Percentiles rank a stretch among this genome's conserved stretches.
phyloP scores from a whole-genome alignment of 2,329 filamentous ascomycete species.

The Zasmidium angulare region DNA sequence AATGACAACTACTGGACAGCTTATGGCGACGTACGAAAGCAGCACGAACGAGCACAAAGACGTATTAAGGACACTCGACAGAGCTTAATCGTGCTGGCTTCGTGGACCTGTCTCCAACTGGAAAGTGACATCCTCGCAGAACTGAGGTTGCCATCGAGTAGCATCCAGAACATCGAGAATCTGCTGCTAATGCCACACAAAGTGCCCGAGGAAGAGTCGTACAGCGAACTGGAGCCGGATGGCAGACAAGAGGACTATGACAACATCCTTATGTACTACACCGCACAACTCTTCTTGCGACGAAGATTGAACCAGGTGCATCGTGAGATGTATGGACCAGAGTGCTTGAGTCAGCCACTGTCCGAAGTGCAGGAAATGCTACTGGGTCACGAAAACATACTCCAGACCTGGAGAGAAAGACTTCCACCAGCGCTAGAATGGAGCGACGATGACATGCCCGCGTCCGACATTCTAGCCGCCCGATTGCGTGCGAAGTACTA shows the following conservation, averaged over 20 bases:
- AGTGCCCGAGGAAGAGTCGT: slow-evolving; percentile 41
- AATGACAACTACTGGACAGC: slow-evolving; percentile 33
- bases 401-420: slow-evolving; percentile 55
- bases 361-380: slow-evolving; percentile 31
- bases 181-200: slow-evolving; percentile 67
- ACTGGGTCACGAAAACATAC: slow-evolving; percentile 33
- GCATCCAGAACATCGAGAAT: slow-evolving; percentile 57
- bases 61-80: slow-evolving; percentile 35
- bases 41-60: slow-evolving; percentile 28
- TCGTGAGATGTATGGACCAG: slow-evolving; percentile 52
- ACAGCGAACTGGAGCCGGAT: slow-evolving; percentile 23
- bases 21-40: slow-evolving; percentile 38
- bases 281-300: slow-evolving; percentile 61
- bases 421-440: slow-evolving; percentile 58
- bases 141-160: slow-evolving; percentile 62
- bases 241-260: slow-evolving; percentile 25
- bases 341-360: slow-evolving; percentile 24
- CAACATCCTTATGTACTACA: slow-evolving; percentile 58
- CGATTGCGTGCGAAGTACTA: slow-evolving; percentile 92
- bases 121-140: slow-evolving; percentile 95
- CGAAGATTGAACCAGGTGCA: slow-evolving; percentile 58
- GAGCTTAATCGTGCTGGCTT: slow-evolving; percentile 61
- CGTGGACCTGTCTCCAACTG: slow-evolving; percentile 91
- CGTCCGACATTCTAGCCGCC: slow-evolving; percentile 74
- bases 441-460: slow-evolving; percentile 67